A percentile compares a stretch with the other conserved stretches of the same genome.
Evolutionary conservation across 106 monocot genomes (phyloP).

Genomic region (Allium fistulosum): DNA sequence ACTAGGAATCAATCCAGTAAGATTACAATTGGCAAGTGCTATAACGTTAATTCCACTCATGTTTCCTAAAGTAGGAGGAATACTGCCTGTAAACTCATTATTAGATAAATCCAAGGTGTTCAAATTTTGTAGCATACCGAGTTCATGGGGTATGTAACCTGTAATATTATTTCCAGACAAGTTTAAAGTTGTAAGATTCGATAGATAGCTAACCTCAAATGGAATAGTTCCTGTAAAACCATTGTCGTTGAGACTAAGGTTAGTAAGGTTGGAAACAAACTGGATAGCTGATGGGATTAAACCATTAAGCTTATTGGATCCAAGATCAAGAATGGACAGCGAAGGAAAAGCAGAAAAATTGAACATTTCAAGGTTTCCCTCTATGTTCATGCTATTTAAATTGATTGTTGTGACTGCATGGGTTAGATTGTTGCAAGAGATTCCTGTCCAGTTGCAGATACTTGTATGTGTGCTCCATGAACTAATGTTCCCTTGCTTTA

Average conservation of each 20-base stretch:
- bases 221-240: conserved; percentile 12
- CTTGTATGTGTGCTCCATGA: neutral
- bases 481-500: neutral
- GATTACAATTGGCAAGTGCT: neutral
- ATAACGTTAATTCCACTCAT: neutral
- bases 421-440: conserved; percentile 5
- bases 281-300: conserved; percentile 2
- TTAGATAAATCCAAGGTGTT: neutral
- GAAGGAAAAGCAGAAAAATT: conserved; percentile 13
- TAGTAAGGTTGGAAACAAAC: neutral
- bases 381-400: neutral
- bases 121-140: neutral
- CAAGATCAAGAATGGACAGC: conserved; percentile 7
- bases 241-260: neutral
- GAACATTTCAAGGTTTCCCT: conserved; percentile 10
- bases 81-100: neutral
- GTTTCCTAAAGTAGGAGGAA: neutral
- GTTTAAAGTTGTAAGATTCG: neutral
- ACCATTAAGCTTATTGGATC: neutral
- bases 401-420: neutral
- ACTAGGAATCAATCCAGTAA: conserved; percentile 6
- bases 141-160: conserved; percentile 6
- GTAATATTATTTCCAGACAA: conserved; percentile 2
- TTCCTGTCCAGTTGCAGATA: conserved; percentile 14
- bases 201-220: neutral